Conservation (phyloP, 345 rosid species). For the Camelina laxa region DNA sequence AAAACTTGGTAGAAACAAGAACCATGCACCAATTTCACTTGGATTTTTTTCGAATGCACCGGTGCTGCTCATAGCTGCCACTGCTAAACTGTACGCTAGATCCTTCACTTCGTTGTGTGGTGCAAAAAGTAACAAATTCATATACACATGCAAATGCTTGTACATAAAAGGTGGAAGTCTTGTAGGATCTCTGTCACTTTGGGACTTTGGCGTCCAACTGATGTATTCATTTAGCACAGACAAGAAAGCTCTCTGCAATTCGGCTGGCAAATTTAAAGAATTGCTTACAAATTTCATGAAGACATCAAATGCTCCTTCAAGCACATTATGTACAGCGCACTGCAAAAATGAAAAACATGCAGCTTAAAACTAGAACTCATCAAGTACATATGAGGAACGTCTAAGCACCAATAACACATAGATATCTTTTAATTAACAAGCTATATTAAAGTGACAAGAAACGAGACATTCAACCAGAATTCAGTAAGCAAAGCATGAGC, state of each 20-base stretch:
- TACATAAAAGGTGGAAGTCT: slow-evolving; percentile 72
- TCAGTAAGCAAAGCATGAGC: not conserved
- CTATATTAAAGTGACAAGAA: not conserved
- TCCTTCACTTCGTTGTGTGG: slow-evolving; percentile 57
- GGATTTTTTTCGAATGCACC: slow-evolving; percentile 85
- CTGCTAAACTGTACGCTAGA: slow-evolving; percentile 68
- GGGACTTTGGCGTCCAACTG: slow-evolving; percentile 50
- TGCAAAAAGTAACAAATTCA: slow-evolving; percentile 67
- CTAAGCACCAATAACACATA: slow-evolving; percentile 18
- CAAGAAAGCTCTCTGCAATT: slow-evolving; percentile 66
- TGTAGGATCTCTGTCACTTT: slow-evolving; percentile 46
- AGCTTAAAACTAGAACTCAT: slow-evolving; percentile 25
- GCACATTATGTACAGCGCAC: slow-evolving; percentile 60
- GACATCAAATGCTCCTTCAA: slow-evolving; percentile 90
- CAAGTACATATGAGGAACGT: slow-evolving; percentile 6
- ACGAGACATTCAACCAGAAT: not conserved
- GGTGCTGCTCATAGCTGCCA: slow-evolving; percentile 79
- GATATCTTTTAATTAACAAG: slow-evolving; percentile 10
- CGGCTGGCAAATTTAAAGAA: slow-evolving; percentile 58
- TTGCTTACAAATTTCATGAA: slow-evolving; percentile 63
- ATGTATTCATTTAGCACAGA: slow-evolving; percentile 69
- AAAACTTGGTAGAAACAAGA: slow-evolving; percentile 71
- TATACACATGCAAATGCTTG: slow-evolving; percentile 69
- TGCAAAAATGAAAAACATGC: slow-evolving; percentile 51
- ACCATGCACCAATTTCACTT: slow-evolving; percentile 75